Conservation (phyloP, 139 green algal genomes). For the Chlorella sp. region DNA sequence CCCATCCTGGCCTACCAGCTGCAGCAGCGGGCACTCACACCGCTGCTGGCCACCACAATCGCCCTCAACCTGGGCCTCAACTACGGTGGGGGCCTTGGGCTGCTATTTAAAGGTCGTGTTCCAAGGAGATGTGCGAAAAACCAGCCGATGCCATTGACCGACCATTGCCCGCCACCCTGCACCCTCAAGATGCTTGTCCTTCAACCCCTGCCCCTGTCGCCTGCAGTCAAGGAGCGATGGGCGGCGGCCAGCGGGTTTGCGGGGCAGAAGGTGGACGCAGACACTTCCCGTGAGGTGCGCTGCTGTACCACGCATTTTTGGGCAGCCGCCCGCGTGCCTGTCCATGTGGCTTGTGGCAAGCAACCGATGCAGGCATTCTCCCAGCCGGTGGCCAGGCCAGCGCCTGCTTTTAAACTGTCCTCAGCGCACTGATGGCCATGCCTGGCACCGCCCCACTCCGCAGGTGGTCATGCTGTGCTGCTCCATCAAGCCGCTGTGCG, state of each 20-base stretch:
- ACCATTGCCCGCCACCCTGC: background rate
- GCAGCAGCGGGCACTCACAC: constrained; percentile 86
- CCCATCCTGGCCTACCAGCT: constrained; percentile 94
- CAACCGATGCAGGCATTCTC: no score
- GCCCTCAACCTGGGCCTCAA: constrained; percentile 86
- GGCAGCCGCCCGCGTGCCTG: no score
- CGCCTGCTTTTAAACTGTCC: no score
- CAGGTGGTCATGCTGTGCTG: constrained; percentile 91
- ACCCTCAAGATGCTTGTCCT: no score
- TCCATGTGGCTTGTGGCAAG: no score
- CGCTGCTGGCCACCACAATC: constrained; percentile 84
- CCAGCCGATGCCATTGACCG: no score
- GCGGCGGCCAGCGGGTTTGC: constrained; percentile 76
- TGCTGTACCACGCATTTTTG: background rate
- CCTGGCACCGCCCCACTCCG: no score
- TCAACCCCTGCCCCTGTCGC: background rate
- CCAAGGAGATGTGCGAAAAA: no score
- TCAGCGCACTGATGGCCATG: no score
- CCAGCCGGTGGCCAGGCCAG: no score
- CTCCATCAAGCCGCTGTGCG: constrained; percentile 93
- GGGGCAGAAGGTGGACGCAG: constrained; percentile 50
- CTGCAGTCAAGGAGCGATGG: constrained; percentile 73
- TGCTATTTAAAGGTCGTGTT: background rate
- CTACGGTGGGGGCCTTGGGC: constrained; percentile 62
- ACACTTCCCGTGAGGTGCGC: constrained; percentile 26